Evolutionary conservation across 2,329 filamentous ascomycete species (phyloP), one percentile per base, ranked within the genome.

Genomic region (Metarhizium rileyi): DNA sequence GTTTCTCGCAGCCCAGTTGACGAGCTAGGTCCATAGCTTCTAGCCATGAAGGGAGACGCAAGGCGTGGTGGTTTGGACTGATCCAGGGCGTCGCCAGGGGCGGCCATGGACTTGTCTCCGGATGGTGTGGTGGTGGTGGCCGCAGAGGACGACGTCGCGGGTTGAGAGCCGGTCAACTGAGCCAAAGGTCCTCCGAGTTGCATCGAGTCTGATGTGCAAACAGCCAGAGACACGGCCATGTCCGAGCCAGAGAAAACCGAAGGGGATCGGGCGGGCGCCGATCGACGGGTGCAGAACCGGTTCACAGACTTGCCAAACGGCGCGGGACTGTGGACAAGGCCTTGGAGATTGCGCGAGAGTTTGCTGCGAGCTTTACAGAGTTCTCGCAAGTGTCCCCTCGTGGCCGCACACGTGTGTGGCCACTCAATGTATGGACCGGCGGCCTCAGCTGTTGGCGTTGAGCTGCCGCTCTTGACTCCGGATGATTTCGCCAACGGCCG

Each of bases 141-240:
- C 20, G 61, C 55, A 5, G 52, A 40, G 25, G 50, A 47, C 23
- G 50, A 47, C 23, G 50, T 44, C 20, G 59, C 60, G 14, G 57
- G 48, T 33, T 55, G 56, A 16, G 75, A 75, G 48, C 67, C 67
- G n/a, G 77, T 74, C 40, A 84, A 70, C 56, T 78, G 77, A 2
- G 81, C 80, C 49, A 86, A 59, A 9, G 80, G 78, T 3, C 79
- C 81, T 48, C 77, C 68, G 0, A 75, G 76, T 56, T 83, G 77
- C 82, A 86, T 85, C 2, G 75, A 75, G 40, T 83, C 78, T 2
- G 81, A 74, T 1, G 81, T 84, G 65, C 78, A 82, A 27, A 83
- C 67, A 1, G 74, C 72, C 47, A 86, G 69, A 10, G 82, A 85
- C 58, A 84, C 67, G 40, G 75, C 72, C 73, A 86, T 82, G 53